phyloP scores from a whole-genome alignment of 1,284 basidiomycete genomes.

The Peniophora sp. region DNA sequence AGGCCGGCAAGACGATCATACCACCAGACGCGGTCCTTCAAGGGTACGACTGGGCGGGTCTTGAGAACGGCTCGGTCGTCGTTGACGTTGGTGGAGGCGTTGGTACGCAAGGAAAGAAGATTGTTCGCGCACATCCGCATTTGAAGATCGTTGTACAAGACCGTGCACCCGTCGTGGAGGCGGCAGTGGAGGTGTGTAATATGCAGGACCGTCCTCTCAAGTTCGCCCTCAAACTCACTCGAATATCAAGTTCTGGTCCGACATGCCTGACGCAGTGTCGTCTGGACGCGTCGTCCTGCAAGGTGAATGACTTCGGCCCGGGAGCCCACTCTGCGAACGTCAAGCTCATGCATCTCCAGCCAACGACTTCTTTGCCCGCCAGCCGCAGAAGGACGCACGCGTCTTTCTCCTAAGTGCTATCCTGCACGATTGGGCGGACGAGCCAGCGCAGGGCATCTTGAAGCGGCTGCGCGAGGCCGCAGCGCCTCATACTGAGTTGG shows the following conservation, averaged over 20 bases:
- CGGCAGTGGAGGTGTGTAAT: neutral
- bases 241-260: slow-evolving; percentile 6
- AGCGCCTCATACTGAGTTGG: slow-evolving; percentile 1
- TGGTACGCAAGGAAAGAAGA: slow-evolving; percentile 2
- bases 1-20: slow-evolving; percentile 6
- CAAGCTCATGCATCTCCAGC: neutral
- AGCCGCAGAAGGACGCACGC: neutral
- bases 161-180: slow-evolving; percentile 1
- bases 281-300: slow-evolving; percentile 4
- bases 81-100: slow-evolving; percentile 16
- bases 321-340: neutral
- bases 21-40: slow-evolving; percentile 17
- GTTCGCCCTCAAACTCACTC: neutral
- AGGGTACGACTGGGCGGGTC: slow-evolving; percentile 13
- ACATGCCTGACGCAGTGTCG: slow-evolving; percentile 8
- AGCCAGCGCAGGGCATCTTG: slow-evolving; percentile 2
- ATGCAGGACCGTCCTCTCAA: neutral
- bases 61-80: slow-evolving; percentile 6
- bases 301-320: neutral
- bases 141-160: slow-evolving; percentile 17
- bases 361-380: slow-evolving; percentile 4
- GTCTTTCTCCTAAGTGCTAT: slow-evolving; percentile 5
- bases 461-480: slow-evolving; percentile 5
- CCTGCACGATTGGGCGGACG: slow-evolving; percentile 7
- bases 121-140: slow-evolving; percentile 7